Base-by-base conservation (phyloP, 441 rosid species). In the Adansonia grandidieri region DNA sequence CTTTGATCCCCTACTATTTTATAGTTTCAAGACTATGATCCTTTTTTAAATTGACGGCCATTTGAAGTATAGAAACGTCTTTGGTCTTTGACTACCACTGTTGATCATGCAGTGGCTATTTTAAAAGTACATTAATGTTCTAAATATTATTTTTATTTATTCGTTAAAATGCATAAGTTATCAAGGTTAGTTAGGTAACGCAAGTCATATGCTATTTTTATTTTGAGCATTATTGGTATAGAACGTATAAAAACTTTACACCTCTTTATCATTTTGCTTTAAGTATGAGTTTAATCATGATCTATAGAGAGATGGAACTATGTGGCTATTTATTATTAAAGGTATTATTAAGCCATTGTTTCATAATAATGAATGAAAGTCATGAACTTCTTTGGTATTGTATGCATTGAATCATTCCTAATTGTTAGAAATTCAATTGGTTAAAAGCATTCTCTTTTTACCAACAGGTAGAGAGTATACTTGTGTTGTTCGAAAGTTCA, bases 81-180 rank as follows among this genome's bases (percentile, higher is more conserved):
- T 65, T 40, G 48, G 5, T 65, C 70, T 65, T 65, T 65, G 70
- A 40, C 50, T 42, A 14, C 70, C 70, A 65, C 50, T 65, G 24
- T 65, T 22, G n/a, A 40, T 65, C 50, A 65, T 40, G 70, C 50
- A 4, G 44, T 65, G 5, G 22, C 70, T 40, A 17, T 40, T 40
- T 13, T 65, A 24, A 24, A 61, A 40, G 70, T 64, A 37, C 47
- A 32, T 64, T 64, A 20, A 64, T 32, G 68, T 37, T n/a, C 50
- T 37, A 8, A 40, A 40, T 65, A 4, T 42, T 6, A n/a, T 6
- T 61, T 9, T 13, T 17, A 5, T 5, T 32, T 37, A 32, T 6
- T 40, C 48, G 8, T 65, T 37, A 40, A 7, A 65, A 13, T 40
- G 13, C 8, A 1, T n/a, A 40, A 65, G 48, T 65, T 65, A 65